These are phyloP conservation scores for Parsonsia alboflavescens DNA, from an alignment of 257 asterid genomes.

Conservation along the genomic window DNA sequence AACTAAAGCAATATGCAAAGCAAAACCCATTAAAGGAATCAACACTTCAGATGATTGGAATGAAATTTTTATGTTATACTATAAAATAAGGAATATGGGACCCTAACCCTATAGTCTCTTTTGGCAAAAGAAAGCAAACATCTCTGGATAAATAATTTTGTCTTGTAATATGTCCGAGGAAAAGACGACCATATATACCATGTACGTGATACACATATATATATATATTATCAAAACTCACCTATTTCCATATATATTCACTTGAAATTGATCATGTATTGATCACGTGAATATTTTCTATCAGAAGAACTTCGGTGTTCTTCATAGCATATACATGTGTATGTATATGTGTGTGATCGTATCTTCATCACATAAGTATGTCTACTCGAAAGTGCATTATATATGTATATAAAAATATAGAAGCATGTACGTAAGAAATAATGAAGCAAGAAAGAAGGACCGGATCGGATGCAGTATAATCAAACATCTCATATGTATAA, in stretches of 20 bases:
- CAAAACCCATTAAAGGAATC: not conserved
- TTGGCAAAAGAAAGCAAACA: not conserved
- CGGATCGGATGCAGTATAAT: conserved; percentile 22
- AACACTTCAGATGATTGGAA: conserved; percentile 3
- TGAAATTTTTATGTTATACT: too few relatives aligned
- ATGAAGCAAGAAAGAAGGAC: conserved; percentile 19
- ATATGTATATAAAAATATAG: not conserved
- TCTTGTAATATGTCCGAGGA: not conserved
- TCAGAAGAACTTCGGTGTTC: too few relatives aligned
- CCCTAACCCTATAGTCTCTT: not conserved
- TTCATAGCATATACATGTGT: too few relatives aligned
- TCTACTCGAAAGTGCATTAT: not conserved
- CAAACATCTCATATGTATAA: conserved; percentile 24
- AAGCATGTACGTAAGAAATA: not conserved
- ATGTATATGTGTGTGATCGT: too few relatives aligned
- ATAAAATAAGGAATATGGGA: not conserved
- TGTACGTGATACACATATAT: not conserved
- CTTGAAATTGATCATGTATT: too few relatives aligned
- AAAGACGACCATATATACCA: not conserved
- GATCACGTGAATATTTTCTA: too few relatives aligned
- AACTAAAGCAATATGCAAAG: conserved; percentile 7
- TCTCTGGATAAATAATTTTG: not conserved
- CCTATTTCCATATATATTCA: too few relatives aligned
- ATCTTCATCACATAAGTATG: too few relatives aligned
- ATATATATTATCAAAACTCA: too few relatives aligned